Evolutionary conservation across 1,139 yeast species (phyloP), one percentile per base, ranked within the genome.

Genomic region (Kodamaea ohmeri): DNA sequence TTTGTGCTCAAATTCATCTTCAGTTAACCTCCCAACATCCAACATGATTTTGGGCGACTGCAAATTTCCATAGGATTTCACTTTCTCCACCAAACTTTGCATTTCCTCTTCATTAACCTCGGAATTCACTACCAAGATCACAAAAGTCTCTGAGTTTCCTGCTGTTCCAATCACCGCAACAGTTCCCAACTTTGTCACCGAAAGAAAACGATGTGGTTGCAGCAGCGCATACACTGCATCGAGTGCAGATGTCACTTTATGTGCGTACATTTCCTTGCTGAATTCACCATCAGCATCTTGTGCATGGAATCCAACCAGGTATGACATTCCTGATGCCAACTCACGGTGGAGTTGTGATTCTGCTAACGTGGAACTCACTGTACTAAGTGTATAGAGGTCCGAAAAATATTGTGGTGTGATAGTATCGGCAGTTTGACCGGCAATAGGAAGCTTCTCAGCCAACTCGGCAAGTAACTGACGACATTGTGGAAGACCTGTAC

Each of bases 341-440:
- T 72, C 78, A 35, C 77, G 51, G 47, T 71, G 76, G 25, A 68
- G 48, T 49, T 71, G 77, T 20, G 74, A 68, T 45, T 72, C 77
- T 16, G 59, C 45, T 39, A 65, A 53, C 0, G 63, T 49, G 3
- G 70, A 53, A 35, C 65, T 60, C 2, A 71, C 62, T 27, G 68
- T 42, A 0, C 71, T 72, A 21, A 69, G 45, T 41, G 69, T 53
- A 47, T 58, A 70, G 37, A 71, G 54, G 46, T 73, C 79, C 1
- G 71, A 60, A 34, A 67, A 59, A 51, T 68, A 73, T 38, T 71
- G 76, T 2, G 76, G 76, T 8, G 73, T 61, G 26, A 72, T 56
- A 1, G 74, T 68, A 45, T 71, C 75, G 5, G 67, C 56, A n/a
- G 65, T 50, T 38, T 62, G 64, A 2, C 73, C 73, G 2, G 65